These are phyloP conservation scores for Knoxia roxburghii DNA, from an alignment of 257 asterid species.

Conservation along the genomic window DNA sequence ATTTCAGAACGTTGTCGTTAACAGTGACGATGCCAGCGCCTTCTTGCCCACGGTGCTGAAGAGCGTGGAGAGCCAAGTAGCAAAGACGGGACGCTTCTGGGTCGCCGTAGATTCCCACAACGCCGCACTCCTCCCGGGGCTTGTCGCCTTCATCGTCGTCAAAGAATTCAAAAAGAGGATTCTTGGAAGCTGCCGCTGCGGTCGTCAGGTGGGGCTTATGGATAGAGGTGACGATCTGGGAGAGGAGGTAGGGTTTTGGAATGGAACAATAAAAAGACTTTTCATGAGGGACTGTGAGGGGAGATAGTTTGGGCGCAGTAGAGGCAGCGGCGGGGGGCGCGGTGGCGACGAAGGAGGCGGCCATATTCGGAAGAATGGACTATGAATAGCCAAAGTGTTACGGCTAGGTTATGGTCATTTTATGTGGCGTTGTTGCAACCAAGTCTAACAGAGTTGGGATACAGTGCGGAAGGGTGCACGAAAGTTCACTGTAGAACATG, in stretches of 20 bases:
- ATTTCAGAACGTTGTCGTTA: constrained; percentile 55
- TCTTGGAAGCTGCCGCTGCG: constrained; percentile 29
- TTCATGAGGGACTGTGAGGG: constrained; percentile 13
- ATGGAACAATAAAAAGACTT: constrained; percentile 17
- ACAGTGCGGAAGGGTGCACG: neutral
- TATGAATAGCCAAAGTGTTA: constrained; percentile 35
- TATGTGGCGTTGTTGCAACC: neutral
- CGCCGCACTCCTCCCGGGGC: constrained; percentile 92
- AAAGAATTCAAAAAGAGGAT: constrained; percentile 39
- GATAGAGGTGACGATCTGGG: constrained; percentile 7
- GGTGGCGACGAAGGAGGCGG: constrained; percentile 28
- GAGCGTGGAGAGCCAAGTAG: constrained; percentile 81
- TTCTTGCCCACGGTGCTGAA: constrained; percentile 94
- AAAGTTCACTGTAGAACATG: neutral
- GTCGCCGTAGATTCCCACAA: constrained; percentile 89
- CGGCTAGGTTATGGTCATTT: constrained; percentile 36
- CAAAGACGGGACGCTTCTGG: constrained; percentile 83
- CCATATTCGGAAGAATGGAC: constrained; percentile 23
- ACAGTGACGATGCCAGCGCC: constrained; percentile 91
- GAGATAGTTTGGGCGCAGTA: constrained; percentile 11
- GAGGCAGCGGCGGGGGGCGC: constrained; percentile 13
- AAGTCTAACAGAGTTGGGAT: neutral
- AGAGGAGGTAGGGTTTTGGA: constrained; percentile 22
- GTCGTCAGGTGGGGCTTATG: constrained; percentile 24
- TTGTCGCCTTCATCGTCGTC: constrained; percentile 45